These are phyloP conservation scores for Psilocybe sp. DNA, from an alignment of 768 basidiomycete species.

Conservation along the genomic window DNA sequence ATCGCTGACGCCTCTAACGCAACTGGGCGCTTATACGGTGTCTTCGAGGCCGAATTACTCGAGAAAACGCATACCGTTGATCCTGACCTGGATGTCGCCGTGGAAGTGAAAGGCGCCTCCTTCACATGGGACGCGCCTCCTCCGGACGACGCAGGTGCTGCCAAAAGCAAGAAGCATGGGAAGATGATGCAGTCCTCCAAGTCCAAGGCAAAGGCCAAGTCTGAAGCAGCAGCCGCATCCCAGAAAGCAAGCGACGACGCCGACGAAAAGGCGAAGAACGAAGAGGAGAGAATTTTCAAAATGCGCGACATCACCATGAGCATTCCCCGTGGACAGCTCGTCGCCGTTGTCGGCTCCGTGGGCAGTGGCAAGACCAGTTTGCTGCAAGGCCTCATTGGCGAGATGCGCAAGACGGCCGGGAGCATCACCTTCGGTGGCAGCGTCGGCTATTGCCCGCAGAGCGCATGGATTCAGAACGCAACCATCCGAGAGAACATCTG, in stretches of 20 bases:
- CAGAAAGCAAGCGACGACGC: constrained; percentile 13
- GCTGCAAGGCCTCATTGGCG: constrained; percentile 74
- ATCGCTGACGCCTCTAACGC: constrained; percentile 86
- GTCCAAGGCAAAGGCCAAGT: constrained; percentile 17
- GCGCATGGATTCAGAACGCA: constrained; percentile 91
- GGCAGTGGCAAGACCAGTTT: constrained; percentile 71
- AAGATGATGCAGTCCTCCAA: constrained; percentile 16
- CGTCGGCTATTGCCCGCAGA: constrained; percentile 82
- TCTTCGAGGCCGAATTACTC: constrained; percentile 82
- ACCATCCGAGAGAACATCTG: constrained; percentile 88
- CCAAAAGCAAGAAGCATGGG: constrained; percentile 20
- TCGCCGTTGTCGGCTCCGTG: constrained; percentile 84
- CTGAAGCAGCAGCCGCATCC: constrained; percentile 28
- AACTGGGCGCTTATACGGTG: constrained; percentile 66
- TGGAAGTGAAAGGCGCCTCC: constrained; percentile 64
- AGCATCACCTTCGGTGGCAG: constrained; percentile 70
- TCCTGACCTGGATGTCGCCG: constrained; percentile 52
- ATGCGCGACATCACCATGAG: constrained; percentile 60
- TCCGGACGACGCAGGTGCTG: constrained; percentile 28
- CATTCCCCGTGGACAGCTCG: constrained; percentile 74
- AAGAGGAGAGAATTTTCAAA: constrained; percentile 54
- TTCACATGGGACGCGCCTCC: constrained; percentile 89
- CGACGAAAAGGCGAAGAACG: constrained; percentile 26
- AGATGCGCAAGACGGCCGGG: constrained; percentile 75
- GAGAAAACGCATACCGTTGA: constrained; percentile 58